phyloP scores from a whole-genome alignment of 306 rosid species.

The Castanea mollissima region DNA sequence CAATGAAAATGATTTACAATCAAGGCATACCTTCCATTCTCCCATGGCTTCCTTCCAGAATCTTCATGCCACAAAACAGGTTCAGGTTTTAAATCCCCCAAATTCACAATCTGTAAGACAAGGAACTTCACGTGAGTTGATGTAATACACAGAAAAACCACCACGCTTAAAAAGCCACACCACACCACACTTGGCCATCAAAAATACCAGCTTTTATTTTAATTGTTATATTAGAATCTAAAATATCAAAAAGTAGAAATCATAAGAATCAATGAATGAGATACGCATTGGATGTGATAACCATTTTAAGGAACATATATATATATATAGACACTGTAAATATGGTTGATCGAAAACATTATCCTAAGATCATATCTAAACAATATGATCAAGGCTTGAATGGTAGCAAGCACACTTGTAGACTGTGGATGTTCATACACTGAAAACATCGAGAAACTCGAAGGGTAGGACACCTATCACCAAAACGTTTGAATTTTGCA shows the following conservation, averaged over 20 bases:
- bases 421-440: neutral
- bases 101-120: constrained; percentile 50
- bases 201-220: neutral
- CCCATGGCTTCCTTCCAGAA: constrained; percentile 47
- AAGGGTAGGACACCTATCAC: neutral
- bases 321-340: too few species aligned
- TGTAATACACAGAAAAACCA: neutral
- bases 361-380: neutral
- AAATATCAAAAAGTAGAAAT: neutral
- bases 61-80: constrained; percentile 95
- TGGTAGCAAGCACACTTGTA: too few species aligned
- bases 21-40: constrained; percentile 49
- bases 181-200: neutral
- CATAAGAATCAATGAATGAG: neutral
- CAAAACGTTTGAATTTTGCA: neutral
- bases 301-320: too few species aligned
- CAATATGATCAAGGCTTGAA: neutral
- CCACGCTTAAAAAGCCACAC: neutral
- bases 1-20: constrained; percentile 1
- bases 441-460: neutral
- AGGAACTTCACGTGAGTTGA: neutral
- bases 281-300: neutral
- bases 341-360: neutral
- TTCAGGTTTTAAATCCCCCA: constrained; percentile 70
- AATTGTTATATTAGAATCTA: neutral